These are phyloP conservation scores for Pseudocercospora fuligena DNA, from an alignment of 2,329 filamentous ascomycete genomes.

Conservation along the genomic window DNA sequence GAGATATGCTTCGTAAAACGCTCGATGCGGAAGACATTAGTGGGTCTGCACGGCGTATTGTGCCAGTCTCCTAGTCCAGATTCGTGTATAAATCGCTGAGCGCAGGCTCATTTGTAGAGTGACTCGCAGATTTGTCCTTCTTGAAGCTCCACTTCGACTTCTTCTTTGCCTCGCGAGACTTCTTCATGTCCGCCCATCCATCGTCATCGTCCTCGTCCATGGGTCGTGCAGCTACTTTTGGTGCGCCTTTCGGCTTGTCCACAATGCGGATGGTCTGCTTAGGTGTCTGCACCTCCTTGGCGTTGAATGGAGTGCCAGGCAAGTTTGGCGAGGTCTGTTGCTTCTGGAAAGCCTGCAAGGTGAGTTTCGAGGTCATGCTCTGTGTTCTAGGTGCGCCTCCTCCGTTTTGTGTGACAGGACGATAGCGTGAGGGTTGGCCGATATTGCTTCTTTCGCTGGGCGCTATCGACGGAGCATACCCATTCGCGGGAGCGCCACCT, in stretches of 20 bases:
- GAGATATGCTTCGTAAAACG: slow-evolving; percentile 1
- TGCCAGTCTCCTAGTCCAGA: slow-evolving; percentile 31
- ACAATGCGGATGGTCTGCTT: slow-evolving; percentile 43
- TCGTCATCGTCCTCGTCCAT: slow-evolving; percentile 43
- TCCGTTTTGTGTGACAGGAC: slow-evolving; percentile 68
- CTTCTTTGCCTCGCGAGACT: slow-evolving; percentile 43
- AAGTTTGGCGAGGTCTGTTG: slow-evolving; percentile 31
- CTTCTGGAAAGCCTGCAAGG: slow-evolving; percentile 36
- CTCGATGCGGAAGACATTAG: neutral
- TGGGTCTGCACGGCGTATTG: slow-evolving; percentile 5
- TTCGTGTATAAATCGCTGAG: slow-evolving; percentile 38
- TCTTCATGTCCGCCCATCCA: slow-evolving; percentile 41
- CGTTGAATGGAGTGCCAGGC: slow-evolving; percentile 29
- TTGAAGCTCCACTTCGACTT: slow-evolving; percentile 35
- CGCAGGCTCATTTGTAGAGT: slow-evolving; percentile 24
- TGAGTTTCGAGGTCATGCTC: slow-evolving; percentile 42
- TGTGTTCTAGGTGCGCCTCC: slow-evolving; percentile 44
- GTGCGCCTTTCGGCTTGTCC: slow-evolving; percentile 44
- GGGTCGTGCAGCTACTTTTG: slow-evolving; percentile 29
- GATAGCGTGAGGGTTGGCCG: slow-evolving; percentile 85
- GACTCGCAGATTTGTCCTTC: slow-evolving; percentile 32
- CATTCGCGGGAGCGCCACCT: slow-evolving; percentile 47
- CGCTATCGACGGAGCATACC: slow-evolving; percentile 88
- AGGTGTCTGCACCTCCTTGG: slow-evolving; percentile 23
- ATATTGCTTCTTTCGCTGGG: slow-evolving; percentile 95